phyloP scores from a whole-genome alignment of 2,329 filamentous ascomycete species.

The Emericellopsis atlantica region DNA sequence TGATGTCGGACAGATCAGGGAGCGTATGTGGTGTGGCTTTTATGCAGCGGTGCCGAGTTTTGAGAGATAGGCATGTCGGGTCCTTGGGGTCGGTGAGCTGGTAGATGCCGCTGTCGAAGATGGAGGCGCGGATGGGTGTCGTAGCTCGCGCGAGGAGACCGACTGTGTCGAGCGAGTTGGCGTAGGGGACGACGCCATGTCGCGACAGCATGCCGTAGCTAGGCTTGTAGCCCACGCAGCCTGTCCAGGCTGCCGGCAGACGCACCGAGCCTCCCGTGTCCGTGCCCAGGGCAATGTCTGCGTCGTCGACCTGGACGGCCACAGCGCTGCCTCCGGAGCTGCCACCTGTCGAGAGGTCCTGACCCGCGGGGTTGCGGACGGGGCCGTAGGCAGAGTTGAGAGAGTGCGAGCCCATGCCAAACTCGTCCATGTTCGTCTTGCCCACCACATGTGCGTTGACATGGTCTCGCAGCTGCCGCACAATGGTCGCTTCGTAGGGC shows the following conservation, averaged over 20 bases:
- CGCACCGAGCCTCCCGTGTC: constrained; percentile 87
- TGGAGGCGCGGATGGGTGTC: constrained; percentile 33
- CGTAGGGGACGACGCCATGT: constrained; percentile 80
- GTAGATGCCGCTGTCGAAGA: constrained; percentile 35
- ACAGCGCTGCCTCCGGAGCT: constrained; percentile 92
- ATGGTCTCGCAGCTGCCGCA: constrained; percentile 46
- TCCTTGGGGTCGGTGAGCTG: constrained; percentile 53
- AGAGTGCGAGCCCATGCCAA: constrained; percentile 88
- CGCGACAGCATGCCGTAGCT: constrained; percentile 81
- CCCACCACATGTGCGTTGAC: constrained; percentile 53
- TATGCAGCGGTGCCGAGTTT: constrained; percentile 39
- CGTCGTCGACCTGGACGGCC: constrained; percentile 53
- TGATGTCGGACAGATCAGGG: constrained; percentile 19
- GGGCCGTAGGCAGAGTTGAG: constrained; percentile 54
- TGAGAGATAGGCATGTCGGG: constrained; percentile 54
- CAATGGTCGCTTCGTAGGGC: constrained; percentile 74
- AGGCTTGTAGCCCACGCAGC: constrained; percentile 76
- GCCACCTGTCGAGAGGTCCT: constrained; percentile 58
- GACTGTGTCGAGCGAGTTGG: constrained; percentile 86
- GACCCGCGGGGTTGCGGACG: constrained; percentile 38
- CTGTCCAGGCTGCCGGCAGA: constrained; percentile 77
- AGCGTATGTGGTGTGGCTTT: constrained; percentile 9
- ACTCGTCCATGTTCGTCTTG: constrained; percentile 92
- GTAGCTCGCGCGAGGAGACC: constrained; percentile 55
- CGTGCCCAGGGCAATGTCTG: constrained; percentile 64